These are phyloP conservation scores for Fusarium lyarnte DNA, from an alignment of 2,329 filamentous ascomycete genomes.

Conservation along the genomic window DNA sequence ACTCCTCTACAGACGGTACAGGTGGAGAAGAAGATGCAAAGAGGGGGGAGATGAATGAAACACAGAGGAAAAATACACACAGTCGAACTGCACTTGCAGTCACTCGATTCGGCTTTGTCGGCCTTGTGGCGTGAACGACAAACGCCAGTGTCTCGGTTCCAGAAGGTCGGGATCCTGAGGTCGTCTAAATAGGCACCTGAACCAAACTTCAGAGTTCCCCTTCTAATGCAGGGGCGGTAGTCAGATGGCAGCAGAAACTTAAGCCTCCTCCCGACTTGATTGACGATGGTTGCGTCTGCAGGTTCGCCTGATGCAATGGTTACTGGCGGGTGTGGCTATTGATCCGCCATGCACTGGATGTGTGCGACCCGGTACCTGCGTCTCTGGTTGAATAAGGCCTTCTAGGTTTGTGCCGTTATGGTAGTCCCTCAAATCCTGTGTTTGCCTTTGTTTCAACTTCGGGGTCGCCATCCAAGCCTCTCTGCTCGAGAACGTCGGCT, in stretches of 20 bases:
- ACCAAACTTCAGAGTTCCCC: background rate
- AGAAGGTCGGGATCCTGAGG: constrained; percentile 16
- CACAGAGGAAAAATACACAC: background rate
- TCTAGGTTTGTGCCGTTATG: background rate
- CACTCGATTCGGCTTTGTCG: background rate
- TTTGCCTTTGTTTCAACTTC: constrained; percentile 10
- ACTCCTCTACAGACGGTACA: background rate
- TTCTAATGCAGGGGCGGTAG: background rate
- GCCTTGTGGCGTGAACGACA: constrained; percentile 14
- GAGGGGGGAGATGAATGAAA: background rate
- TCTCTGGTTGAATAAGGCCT: constrained; percentile 10
- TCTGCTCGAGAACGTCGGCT: constrained; percentile 25
- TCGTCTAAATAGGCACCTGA: background rate
- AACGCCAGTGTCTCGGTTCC: constrained; percentile 30
- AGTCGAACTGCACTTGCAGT: constrained; percentile 2
- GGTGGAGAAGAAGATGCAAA: background rate
- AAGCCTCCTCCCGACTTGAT: constrained; percentile 15
- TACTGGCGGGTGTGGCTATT: constrained; percentile 1
- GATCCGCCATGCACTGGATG: constrained; percentile 11
- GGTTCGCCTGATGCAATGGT: background rate
- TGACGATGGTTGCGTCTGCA: constrained; percentile 13
- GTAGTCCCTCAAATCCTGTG: constrained; percentile 1
- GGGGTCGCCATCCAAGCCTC: constrained; percentile 25
- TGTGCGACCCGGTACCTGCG: constrained; percentile 23
- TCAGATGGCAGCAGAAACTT: constrained; percentile 4